Percentiles rank a stretch among this genome's conserved stretches.
These are phyloP conservation scores for Filosporella fistucella DNA, from an alignment of 495 filamentous ascomycete genomes.

Conservation along the genomic window DNA sequence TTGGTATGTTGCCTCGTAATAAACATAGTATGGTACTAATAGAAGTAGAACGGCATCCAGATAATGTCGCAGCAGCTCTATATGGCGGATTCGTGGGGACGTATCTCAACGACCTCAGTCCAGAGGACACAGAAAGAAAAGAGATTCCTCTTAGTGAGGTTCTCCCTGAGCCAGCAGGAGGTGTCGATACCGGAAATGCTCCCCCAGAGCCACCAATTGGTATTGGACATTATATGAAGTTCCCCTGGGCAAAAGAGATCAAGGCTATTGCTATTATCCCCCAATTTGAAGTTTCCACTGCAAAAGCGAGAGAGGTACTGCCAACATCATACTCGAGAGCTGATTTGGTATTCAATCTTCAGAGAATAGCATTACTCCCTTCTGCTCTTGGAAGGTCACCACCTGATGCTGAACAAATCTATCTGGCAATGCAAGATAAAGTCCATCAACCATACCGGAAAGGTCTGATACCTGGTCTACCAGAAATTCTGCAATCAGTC, in stretches of 20 bases:
- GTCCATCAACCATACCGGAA: conserved; percentile 93
- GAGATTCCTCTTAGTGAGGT: conserved; percentile 97
- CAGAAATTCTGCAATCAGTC: conserved; percentile 83
- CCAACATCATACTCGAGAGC: conserved; percentile 68
- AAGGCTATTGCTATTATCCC: conserved; percentile 94
- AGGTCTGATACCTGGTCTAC: conserved; percentile 81
- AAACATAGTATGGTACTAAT: conserved; percentile 9
- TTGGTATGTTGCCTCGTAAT: conserved; percentile 42
- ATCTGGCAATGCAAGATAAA: conserved; percentile 95
- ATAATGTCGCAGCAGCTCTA: conserved; percentile 92
- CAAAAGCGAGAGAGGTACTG: conserved; percentile 77
- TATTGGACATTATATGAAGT: conserved; percentile 92
- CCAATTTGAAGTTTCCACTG: conserved; percentile 87
- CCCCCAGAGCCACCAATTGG: conserved; percentile 84
- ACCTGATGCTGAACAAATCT: conserved; percentile 89
- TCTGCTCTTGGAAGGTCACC: conserved; percentile 81
- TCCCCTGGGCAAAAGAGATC: conserved; percentile 86
- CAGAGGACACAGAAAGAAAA: conserved; percentile 75
- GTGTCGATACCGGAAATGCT: conserved; percentile 74
- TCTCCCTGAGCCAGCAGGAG: conserved; percentile 78
- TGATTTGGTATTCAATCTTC: conserved; percentile 91
- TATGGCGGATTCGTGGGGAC: conserved; percentile 97
- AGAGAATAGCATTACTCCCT: conserved; percentile 83
- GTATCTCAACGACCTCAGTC: conserved; percentile 84
- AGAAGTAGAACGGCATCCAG: conserved; percentile 75